These are phyloP conservation scores for Scorias spongiosa DNA, from an alignment of 2,329 filamentous ascomycete species.

Conservation along the genomic window DNA sequence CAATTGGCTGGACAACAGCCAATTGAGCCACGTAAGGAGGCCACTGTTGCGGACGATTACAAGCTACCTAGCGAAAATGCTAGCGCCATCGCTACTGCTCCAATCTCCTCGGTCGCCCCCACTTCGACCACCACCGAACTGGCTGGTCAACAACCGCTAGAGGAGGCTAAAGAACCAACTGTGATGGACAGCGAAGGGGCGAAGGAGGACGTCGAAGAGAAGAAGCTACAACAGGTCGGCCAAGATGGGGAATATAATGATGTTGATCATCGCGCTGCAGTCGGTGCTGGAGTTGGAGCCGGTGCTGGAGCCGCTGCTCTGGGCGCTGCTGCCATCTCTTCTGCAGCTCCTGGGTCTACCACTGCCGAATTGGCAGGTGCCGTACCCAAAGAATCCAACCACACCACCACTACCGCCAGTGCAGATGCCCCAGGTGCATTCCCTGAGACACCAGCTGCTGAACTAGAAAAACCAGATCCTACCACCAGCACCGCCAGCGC, in stretches of 20 bases:
- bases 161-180: constrained; percentile 34
- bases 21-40: constrained; percentile 35
- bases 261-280: constrained; percentile 14
- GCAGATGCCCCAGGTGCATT: constrained; percentile 36
- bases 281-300: constrained; percentile 38
- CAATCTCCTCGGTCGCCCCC: constrained; percentile 28
- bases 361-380: constrained; percentile 14
- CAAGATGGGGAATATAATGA: constrained; percentile 16
- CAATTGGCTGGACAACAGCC: constrained; percentile 52
- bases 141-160: constrained; percentile 29
- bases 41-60: constrained; percentile 4
- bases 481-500: constrained; percentile 23
- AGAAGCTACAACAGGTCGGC: constrained; percentile 32
- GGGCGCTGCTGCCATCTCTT: constrained; percentile 35
- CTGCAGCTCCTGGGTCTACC: constrained; percentile 29
- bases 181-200: constrained; percentile 57
- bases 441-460: constrained; percentile 58
- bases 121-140: constrained; percentile 31
- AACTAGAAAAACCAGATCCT: constrained; percentile 22
- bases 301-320: constrained; percentile 57
- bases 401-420: constrained; percentile 22
- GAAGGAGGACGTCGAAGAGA: constrained; percentile 41
- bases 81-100: constrained; percentile 23
- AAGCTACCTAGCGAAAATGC: constrained; percentile 15
- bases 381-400: background rate